Percentiles rank a stretch among this genome's conserved stretches.
Conservation (phyloP, 2,329 filamentous ascomycete genomes). For the Ceratocystis lukuohia region DNA sequence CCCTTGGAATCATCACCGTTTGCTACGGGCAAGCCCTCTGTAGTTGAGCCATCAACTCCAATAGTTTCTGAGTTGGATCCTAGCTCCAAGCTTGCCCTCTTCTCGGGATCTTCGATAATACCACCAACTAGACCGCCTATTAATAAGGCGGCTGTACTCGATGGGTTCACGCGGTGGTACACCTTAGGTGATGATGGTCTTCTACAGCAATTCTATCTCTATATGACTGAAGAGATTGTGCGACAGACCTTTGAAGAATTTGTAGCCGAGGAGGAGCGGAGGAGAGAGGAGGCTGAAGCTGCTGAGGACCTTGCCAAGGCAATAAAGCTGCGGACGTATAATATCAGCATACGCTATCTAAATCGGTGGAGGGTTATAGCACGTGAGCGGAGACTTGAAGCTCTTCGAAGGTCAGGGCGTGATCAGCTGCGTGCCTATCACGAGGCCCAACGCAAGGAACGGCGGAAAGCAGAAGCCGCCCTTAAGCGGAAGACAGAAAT, state of each 20-base stretch:
- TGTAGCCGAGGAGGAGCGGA: conserved; percentile 31
- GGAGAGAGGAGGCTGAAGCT: conserved; percentile 36
- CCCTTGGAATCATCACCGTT: not conserved
- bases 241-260: conserved; percentile 31
- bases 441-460: conserved; percentile 28
- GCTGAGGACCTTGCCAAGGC: conserved; percentile 34
- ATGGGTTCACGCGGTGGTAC: conserved; percentile 41
- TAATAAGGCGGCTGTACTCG: conserved; percentile 26
- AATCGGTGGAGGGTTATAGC: conserved; percentile 42
- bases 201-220: conserved; percentile 37
- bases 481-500: conserved; percentile 13
- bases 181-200: conserved; percentile 41
- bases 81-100: conserved; percentile 10
- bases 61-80: conserved; percentile 1
- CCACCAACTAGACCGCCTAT: not conserved
- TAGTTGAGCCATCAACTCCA: not conserved
- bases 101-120: conserved; percentile 12
- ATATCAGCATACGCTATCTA: conserved; percentile 41
- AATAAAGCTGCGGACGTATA: conserved; percentile 36
- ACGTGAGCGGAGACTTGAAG: conserved; percentile 35
- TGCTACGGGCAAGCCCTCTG: not conserved
- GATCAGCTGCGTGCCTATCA: conserved; percentile 38
- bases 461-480: conserved; percentile 26
- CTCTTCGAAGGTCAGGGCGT: conserved; percentile 38
- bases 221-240: conserved; percentile 35